Evolutionary conservation across 352 stramenopile genomes (phyloP).

Genomic region (Pythium dissimile): DNA sequence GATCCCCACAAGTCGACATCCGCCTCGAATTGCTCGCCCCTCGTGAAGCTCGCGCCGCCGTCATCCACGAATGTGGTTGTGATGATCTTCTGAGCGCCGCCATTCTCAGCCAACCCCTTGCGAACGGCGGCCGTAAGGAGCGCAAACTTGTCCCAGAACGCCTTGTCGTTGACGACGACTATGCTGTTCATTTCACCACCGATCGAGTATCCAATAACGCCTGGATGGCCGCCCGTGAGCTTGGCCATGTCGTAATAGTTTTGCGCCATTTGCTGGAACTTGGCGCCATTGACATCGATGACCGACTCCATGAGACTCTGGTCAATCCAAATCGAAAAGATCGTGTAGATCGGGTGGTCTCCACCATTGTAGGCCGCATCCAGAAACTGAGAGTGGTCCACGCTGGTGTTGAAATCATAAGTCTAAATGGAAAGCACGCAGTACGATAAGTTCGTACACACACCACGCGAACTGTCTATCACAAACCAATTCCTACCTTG

Average conservation of each 20-base stretch:
- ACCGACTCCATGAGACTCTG: constrained; percentile 43
- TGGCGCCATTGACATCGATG: constrained; percentile 20
- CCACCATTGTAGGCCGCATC: constrained; percentile 63
- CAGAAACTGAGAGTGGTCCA: constrained; percentile 50
- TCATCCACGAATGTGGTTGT: constrained; percentile 78
- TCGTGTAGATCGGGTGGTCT: constrained; percentile 50
- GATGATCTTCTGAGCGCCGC: constrained; percentile 62
- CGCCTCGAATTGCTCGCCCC: constrained; percentile 36
- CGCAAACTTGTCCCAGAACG: constrained; percentile 66
- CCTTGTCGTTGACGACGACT: constrained; percentile 40
- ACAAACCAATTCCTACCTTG: constrained; percentile 30
- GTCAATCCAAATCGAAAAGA: constrained; percentile 78
- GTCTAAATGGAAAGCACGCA: constrained; percentile 24
- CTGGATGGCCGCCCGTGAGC: constrained; percentile 42
- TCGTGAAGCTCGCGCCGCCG: constrained; percentile 39
- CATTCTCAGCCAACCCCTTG: constrained; percentile 38
- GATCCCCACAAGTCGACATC: constrained; percentile 72
- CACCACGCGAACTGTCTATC: background rate
- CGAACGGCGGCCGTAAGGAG: constrained; percentile 48
- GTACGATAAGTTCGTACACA: background rate
- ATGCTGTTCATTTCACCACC: constrained; percentile 76
- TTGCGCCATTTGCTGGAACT: constrained; percentile 45
- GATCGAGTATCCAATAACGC: constrained; percentile 69
- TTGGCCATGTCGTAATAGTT: constrained; percentile 67
- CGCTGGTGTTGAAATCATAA: constrained; percentile 56